Percentiles rank a stretch among this genome's conserved stretches.
Evolutionary conservation across 2,329 filamentous ascomycete species (phyloP).

Genomic region (Phaeosphaeria sp.): DNA sequence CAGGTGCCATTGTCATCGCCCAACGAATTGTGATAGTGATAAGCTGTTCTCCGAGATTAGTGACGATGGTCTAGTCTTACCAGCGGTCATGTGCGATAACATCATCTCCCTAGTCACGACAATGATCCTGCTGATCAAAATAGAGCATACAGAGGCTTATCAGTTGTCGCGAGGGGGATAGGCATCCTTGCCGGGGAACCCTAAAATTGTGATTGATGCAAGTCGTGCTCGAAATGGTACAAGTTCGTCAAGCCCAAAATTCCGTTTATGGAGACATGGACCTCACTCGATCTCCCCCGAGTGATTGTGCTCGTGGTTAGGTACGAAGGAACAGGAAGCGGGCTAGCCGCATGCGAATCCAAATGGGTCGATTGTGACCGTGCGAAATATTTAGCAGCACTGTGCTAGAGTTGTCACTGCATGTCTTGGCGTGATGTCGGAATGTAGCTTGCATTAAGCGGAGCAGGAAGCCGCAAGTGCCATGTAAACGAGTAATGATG

Average conservation of each 20-base stretch:
- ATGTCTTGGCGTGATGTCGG: constrained; percentile 39
- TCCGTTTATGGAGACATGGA: constrained; percentile 20
- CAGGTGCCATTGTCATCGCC: not conserved
- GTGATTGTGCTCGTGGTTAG: constrained; percentile 13
- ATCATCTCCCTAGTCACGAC: not conserved
- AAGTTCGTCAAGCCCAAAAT: constrained; percentile 15
- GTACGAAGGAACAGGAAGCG: constrained; percentile 22
- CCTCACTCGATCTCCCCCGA: constrained; percentile 2
- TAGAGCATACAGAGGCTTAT: constrained; percentile 6
- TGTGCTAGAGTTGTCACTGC: constrained; percentile 27
- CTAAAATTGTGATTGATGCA: constrained; percentile 28
- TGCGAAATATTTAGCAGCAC: constrained; percentile 21
- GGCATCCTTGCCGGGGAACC: constrained; percentile 12
- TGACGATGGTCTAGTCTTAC: not conserved
- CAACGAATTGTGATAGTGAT: constrained; percentile 18
- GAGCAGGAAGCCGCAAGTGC: constrained; percentile 13
- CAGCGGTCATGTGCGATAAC: not conserved
- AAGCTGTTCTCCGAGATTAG: not conserved
- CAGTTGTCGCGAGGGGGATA: not conserved
- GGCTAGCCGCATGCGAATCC: constrained; percentile 22
- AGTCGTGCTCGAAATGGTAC: constrained; percentile 10
- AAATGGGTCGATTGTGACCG: constrained; percentile 27
- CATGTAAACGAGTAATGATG: not conserved
- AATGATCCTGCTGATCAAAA: not conserved
- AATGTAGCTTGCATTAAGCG: constrained; percentile 27